A percentile compares a stretch with the other conserved stretches of the same genome.
Evolutionary conservation across 2,329 filamentous ascomycete genomes (phyloP).

Genomic region (Aureobasidium subglaciale): DNA sequence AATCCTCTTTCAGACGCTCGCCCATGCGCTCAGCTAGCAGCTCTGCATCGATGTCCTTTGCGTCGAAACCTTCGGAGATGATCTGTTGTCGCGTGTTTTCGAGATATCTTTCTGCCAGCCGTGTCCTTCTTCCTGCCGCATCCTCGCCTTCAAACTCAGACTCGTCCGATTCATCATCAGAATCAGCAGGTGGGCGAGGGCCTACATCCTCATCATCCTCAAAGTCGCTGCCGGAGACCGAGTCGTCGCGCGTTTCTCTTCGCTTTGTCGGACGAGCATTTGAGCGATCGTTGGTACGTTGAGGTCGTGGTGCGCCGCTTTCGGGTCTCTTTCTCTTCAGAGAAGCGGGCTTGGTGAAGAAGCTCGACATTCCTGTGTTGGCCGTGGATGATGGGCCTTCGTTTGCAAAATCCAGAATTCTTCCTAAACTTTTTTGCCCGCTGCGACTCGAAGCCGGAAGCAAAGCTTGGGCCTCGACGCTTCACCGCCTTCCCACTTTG

Average conservation of each 20-base stretch:
- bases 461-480: background rate
- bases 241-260: constrained; percentile 58
- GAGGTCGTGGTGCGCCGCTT: constrained; percentile 33
- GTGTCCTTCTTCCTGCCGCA: constrained; percentile 75
- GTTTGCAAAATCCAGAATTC: background rate
- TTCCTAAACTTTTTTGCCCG: constrained; percentile 10
- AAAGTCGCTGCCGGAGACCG: constrained; percentile 81
- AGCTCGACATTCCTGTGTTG: constrained; percentile 63
- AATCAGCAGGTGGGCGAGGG: constrained; percentile 24
- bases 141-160: constrained; percentile 68
- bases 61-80: constrained; percentile 81
- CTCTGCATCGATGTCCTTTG: constrained; percentile 86
- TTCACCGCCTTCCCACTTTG: background rate
- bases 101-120: constrained; percentile 85
- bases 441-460: background rate
- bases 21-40: constrained; percentile 59
- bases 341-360: constrained; percentile 82
- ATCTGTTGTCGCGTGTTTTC: constrained; percentile 76
- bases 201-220: constrained; percentile 43
- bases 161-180: constrained; percentile 28
- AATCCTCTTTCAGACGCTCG: constrained; percentile 82
- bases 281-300: constrained; percentile 44
- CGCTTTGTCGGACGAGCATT: constrained; percentile 35
- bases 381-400: background rate
- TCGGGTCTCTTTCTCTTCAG: constrained; percentile 75